A percentile compares a stretch with the other conserved stretches of the same genome.
phyloP scores from a whole-genome alignment of 768 basidiomycete genomes.

The Antrodiella citrinella region DNA sequence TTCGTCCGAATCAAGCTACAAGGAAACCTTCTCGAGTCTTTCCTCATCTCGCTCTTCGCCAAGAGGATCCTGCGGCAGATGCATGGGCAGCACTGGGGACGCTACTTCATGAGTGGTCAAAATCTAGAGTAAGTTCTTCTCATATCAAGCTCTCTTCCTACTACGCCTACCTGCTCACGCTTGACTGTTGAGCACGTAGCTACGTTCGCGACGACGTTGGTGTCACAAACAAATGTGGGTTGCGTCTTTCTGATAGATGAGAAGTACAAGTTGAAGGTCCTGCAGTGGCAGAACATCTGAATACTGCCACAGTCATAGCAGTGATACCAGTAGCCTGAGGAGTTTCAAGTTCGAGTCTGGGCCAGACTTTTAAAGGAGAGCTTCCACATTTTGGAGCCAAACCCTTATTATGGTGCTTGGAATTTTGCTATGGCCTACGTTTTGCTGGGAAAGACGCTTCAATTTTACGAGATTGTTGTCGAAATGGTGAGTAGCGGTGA shows the following conservation, averaged over 20 bases:
- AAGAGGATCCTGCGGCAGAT: constrained; percentile 60
- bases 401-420: no score
- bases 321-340: no score
- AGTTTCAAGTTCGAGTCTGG: no score
- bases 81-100: constrained; percentile 55
- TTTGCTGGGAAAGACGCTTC: no score
- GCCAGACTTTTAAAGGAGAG: no score
- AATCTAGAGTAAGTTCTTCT: constrained; percentile 52
- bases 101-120: constrained; percentile 74
- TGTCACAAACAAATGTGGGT: constrained; percentile 85
- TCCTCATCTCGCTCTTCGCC: constrained; percentile 83
- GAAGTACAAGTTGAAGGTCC: no score
- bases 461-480: no score
- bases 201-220: constrained; percentile 79
- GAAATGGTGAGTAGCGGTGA: no score
- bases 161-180: not conserved
- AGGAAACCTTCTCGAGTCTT: constrained; percentile 86
- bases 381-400: no score
- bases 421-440: no score
- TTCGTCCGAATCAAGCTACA: constrained; percentile 87
- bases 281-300: no score
- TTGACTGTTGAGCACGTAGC: constrained; percentile 4
- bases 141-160: not conserved
- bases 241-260: constrained; percentile 90
- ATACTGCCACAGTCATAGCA: no score